Evolutionary conservation across 164 flowering plant genomes (phyloP), one percentile per base, ranked within the genome.

Genomic region (Umbilicus rupestris): DNA sequence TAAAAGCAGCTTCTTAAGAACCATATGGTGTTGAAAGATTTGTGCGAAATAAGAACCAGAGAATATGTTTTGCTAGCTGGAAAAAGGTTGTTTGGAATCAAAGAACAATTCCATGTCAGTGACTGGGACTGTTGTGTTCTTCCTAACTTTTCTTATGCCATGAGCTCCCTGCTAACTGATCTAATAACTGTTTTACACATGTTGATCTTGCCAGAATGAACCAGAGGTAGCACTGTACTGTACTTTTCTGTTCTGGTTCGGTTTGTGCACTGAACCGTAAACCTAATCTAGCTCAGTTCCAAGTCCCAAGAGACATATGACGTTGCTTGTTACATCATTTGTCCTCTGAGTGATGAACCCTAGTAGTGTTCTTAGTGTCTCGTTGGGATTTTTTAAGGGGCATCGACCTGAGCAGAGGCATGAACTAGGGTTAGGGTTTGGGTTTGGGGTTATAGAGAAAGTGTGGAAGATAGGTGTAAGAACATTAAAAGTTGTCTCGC

Each of bases 51-150:
- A 28, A 28, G 60, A 55, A 28, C 7, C 7, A 55, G 33, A 28
- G 60, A 55, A 55, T 55, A 55, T 11, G 60, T 28, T 28, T 55
- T 55, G 60, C 60, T 55, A 55, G 60, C 60, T 55, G 60, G 60
- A 55, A 55, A 55, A 55, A 28, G 60, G 12, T 55, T 26, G 16
- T 55, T 55, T 19, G 14, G 60, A 55, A 55, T 55, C 60, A 12
- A 55, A 55, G 60, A 55, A 55, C 60, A 55, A 55, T 26, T 55
- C 7, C 11, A 55, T 14, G 60, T 55, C 60, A 28, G 60, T 55
- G 60, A 30, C 60, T 26, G 60, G 28, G 60, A 30, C 60, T 26
- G 33, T 29, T 28, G 33, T 55, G 35, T 14, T 41, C 16, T 12
- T 12, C 60, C 60, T 55, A 3, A 55, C 60, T 55, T 55, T 28